A percentile compares a stretch with the other conserved stretches of the same genome.
These are phyloP conservation scores for Penicillium paradoxum DNA, from an alignment of 495 filamentous ascomycete species.

Conservation along the genomic window DNA sequence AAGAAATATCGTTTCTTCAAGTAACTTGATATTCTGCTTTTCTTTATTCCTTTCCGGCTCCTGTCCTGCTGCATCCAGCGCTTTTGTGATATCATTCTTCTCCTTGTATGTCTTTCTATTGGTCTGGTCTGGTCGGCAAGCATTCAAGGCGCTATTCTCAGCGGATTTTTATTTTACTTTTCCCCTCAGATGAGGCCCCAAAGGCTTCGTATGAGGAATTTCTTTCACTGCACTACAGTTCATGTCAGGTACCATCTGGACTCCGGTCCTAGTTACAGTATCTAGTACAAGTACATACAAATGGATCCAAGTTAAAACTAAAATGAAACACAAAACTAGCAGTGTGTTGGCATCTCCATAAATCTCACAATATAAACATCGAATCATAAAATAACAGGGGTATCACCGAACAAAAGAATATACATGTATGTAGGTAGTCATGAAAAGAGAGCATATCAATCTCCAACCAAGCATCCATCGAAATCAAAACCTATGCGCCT, in stretches of 20 bases:
- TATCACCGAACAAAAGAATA: not conserved
- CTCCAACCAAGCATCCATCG: not conserved
- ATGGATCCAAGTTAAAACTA: no score
- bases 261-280: not conserved
- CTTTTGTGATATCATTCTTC: constrained; percentile 39
- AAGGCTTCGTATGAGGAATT: not conserved
- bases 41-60: not conserved
- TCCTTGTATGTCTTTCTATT: constrained; percentile 10
- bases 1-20: constrained; percentile 78
- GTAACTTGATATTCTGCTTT: constrained; percentile 21
- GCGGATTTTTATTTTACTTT: constrained; percentile 3
- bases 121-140: constrained; percentile 13
- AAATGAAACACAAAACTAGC: no score
- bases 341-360: no score
- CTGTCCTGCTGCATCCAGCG: constrained; percentile 23
- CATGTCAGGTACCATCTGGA: not conserved
- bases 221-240: not conserved
- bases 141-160: constrained; percentile 15
- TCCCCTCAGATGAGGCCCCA: not conserved
- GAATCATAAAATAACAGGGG: not conserved
- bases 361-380: not conserved
- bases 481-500: constrained; percentile 2
- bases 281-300: not conserved
- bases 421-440: not conserved
- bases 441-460: not conserved